Evolutionary conservation across 495 filamentous ascomycete species (phyloP).

Genomic region (Chaetomium fimeti): DNA sequence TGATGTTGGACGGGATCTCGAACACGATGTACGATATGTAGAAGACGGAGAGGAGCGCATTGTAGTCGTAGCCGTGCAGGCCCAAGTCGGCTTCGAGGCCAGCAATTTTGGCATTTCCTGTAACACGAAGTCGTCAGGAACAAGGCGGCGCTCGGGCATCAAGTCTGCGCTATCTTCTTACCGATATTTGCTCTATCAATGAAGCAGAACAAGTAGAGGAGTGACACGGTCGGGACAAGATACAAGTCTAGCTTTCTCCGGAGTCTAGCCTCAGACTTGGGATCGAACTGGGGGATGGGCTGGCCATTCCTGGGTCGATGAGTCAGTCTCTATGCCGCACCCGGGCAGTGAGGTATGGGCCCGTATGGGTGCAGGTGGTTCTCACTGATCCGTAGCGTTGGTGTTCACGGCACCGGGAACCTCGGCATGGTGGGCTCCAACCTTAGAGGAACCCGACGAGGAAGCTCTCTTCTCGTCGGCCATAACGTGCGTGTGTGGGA

Average conservation of each 20-base stretch:
- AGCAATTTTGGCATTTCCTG: constrained; percentile 55
- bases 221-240: constrained; percentile 54
- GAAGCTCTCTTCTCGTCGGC: constrained; percentile 24
- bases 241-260: constrained; percentile 52
- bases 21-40: constrained; percentile 72
- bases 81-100: constrained; percentile 61
- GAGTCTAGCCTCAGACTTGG: constrained; percentile 56
- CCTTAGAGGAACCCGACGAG: constrained; percentile 20
- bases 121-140: constrained; percentile 5
- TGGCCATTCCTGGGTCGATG: constrained; percentile 48
- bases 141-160: too few species aligned
- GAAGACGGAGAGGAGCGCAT: constrained; percentile 59
- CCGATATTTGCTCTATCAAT: constrained; percentile 65
- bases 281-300: constrained; percentile 58
- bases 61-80: constrained; percentile 66
- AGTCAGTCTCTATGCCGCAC: constrained; percentile 9
- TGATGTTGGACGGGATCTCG: constrained; percentile 64
- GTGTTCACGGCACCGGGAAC: constrained; percentile 24
- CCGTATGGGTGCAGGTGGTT: not conserved
- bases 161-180: constrained; percentile 23
- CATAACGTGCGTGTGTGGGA: constrained; percentile 9
- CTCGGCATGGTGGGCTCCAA: constrained; percentile 12
- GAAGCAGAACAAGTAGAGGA: constrained; percentile 62
- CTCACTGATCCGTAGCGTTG: constrained; percentile 59
- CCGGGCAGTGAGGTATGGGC: not conserved